Conservation (phyloP, 1,139 yeast species). For the Suhomyces kunorum region DNA sequence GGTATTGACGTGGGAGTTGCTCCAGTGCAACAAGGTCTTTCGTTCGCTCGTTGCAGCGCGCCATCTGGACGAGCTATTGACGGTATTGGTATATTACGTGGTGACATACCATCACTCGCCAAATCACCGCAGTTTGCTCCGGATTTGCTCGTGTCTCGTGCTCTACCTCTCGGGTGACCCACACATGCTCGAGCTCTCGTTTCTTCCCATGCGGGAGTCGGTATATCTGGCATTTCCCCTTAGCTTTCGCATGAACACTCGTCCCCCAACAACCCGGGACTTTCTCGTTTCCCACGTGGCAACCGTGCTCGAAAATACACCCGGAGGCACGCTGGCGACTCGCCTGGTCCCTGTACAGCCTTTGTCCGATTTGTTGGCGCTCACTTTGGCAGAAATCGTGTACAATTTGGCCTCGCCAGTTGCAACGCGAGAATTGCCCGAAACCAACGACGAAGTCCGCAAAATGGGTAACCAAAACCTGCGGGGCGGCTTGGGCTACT, state of each 20-base stretch:
- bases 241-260: slow-evolving; percentile 39
- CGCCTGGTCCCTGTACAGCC: slow-evolving; percentile 1
- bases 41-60: slow-evolving; percentile 49
- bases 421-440: slow-evolving; percentile 19
- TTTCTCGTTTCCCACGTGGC: slow-evolving; percentile 57
- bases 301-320: slow-evolving; percentile 28
- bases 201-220: slow-evolving; percentile 41
- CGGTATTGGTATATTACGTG: slow-evolving; percentile 59
- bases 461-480: slow-evolving; percentile 36
- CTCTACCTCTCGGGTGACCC: slow-evolving; percentile 60
- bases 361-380: slow-evolving; percentile 28
- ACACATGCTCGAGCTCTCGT: slow-evolving; percentile 37
- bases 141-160: slow-evolving; percentile 61
- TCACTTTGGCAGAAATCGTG: slow-evolving; percentile 55
- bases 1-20: slow-evolving; percentile 72
- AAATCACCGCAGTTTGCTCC: slow-evolving; percentile 49
- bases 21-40: slow-evolving; percentile 67
- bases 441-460: slow-evolving; percentile 28
- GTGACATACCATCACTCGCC: slow-evolving; percentile 38
- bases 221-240: slow-evolving; percentile 51
- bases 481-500: slow-evolving; percentile 57
- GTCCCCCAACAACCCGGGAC: slow-evolving; percentile 58
- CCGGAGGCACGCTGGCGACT: background rate
- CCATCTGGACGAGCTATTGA: slow-evolving; percentile 54
- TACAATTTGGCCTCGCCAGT: slow-evolving; percentile 61